Base-by-base conservation (phyloP, 768 basidiomycete genomes). In the Lactarius tabidus region DNA sequence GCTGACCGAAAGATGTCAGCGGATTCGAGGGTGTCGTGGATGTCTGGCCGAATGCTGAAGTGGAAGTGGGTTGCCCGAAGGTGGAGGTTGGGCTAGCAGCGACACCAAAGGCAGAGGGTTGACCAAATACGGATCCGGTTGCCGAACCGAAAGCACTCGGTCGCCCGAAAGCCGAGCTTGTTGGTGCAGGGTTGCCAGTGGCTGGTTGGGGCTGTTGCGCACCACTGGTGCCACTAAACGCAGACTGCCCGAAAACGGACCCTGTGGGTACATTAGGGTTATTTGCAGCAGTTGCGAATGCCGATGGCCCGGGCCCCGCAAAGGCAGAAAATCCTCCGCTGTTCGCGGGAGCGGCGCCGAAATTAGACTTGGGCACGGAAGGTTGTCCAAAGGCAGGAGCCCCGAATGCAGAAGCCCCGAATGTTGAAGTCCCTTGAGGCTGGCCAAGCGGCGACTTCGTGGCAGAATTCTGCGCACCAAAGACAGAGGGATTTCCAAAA, bases 161-260 rank as follows among this genome's bases (percentile, higher is more conserved):
- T 35, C 9, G 65, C 5, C 80, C 82, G 62, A 83, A 82, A 7
- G 74, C 71, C 45, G 80, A 64, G 70, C 62, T 57, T 72, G 64
- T 41, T 43, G 66, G 67, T 68, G 31, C 69, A 70, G 70, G 69
- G 70, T n/a, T 67, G 66, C 31, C 62, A 68, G 68, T 72, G 18
- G 38, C 51, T 43, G 64, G 54, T 61, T 60, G 64, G 36, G 55
- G 59, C 33, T 56, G 59, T 39, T 67, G 56, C 9, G 39, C 51
- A 9, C 59, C 45, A n/a, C 51, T 51, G 20, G 59, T 31, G 39
- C 43, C 48, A 45, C 59, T 15, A 60, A 67, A 67, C 20, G 64
- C 67, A 41, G 71, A 53, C 59, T 79, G 73, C 26, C 76, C 74
- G 35, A 68, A 68, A 31, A 39, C 67, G 28, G 64, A 31, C 51